Conservation (phyloP, 257 asterid species). For the Plantago major region DNA sequence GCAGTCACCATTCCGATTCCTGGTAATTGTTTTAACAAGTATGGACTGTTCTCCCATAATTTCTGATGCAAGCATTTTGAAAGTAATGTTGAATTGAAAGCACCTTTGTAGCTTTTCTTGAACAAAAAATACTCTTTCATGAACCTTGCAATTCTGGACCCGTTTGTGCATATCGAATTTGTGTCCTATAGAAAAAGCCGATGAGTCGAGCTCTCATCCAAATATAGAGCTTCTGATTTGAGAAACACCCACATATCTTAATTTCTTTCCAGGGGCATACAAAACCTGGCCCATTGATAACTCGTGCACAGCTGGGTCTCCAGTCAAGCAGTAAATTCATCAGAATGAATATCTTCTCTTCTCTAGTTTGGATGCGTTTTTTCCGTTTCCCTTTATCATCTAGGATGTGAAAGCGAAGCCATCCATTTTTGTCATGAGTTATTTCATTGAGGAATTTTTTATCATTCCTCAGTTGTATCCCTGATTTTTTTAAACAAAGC, state of each 20-base stretch:
- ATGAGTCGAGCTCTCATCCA: constrained; percentile 6
- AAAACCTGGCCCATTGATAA: constrained; percentile 89
- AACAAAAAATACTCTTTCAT: constrained; percentile 84
- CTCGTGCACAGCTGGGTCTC: constrained; percentile 86
- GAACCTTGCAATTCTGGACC: constrained; percentile 90
- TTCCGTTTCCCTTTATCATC: constrained; percentile 79
- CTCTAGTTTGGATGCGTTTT: constrained; percentile 90
- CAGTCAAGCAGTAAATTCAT: constrained; percentile 93
- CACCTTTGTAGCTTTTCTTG: constrained; percentile 77
- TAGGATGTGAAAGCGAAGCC: constrained; percentile 87
- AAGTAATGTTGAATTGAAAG: constrained; percentile 60
- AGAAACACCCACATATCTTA: no score
- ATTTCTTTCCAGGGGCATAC: constrained; percentile 18
- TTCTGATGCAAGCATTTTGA: constrained; percentile 85
- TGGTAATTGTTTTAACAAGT: constrained; percentile 90
- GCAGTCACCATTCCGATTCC: constrained; percentile 99
- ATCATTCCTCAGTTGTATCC: constrained; percentile 97
- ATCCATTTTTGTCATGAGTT: constrained; percentile 74
- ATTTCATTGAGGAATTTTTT: constrained; percentile 87
- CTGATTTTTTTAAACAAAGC: constrained; percentile 44
- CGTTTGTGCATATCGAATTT: constrained; percentile 82
- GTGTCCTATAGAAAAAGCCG: constrained; percentile 50
- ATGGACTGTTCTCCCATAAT: constrained; percentile 92
- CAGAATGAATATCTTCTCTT: constrained; percentile 88
- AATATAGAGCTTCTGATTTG: constrained; percentile 6